Base-by-base conservation (phyloP, 1,284 basidiomycete species). In the Trametes hirsuta region DNA sequence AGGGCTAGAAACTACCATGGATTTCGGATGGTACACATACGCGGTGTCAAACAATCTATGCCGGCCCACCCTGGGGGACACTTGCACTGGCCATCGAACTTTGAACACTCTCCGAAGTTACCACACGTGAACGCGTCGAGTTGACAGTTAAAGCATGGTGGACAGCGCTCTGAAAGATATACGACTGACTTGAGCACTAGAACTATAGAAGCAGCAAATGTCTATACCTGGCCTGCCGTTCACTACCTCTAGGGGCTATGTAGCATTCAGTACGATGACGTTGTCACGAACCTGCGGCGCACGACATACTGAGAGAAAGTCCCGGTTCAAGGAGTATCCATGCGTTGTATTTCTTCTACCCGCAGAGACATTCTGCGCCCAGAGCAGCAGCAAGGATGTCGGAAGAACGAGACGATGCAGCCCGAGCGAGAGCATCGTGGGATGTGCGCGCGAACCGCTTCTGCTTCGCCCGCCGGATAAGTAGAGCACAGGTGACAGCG, bases 51-150 rank as follows among this genome's bases (percentile, higher is more conserved):
- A 75, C 95, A 97, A 72, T 96, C 94, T 42, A 94, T 90, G 0
- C 94, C 94, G 14, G 93, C 93, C 83, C 94, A 97, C 41, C 95
- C 95, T 50, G 90, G 81, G 0, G 93, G 93, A 73, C 95, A 97
- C 71, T 90, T 85, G 75, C 94, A 97, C 70, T 94, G 92, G 0
- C 94, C 95, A 71, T 96, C 90, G 72, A 90, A 96, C 48, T 85
- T 80, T 73, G 93, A 90, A 75, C 95, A 97, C 56, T 88, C 81
- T 36, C 93, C 94, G 66, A 87, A 95, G 72, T 94, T 91, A 2
- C 90, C 91, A 70, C 93, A 95, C 2, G 81, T 88, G 74, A 94
- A 95, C 3, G 84, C 88, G 1, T 92, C 91, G 1, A 95, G 78
- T 60, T 90, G 79, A 72, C 93, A 95, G 74, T 95, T 94, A 81